Base-by-base conservation (phyloP, 805 yeast species). In the Kregervanrija pseudodelftensis region DNA sequence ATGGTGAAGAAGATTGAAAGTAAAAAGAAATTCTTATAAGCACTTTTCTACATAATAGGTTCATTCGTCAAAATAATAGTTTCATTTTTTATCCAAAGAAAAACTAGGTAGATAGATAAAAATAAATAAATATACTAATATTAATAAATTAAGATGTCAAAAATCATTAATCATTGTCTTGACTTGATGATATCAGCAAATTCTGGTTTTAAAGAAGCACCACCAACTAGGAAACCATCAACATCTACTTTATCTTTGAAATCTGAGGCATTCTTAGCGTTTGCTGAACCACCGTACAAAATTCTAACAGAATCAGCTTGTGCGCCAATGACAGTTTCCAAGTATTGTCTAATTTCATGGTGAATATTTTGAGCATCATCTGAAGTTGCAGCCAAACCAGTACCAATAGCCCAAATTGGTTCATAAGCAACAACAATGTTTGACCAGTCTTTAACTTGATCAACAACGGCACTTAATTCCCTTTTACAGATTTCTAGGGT, bases 401-500 rank as follows among this genome's bases (percentile, higher is more conserved):
- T 90, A 69, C 99, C 99, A 61, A 93, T 93, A 60, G 99, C 99
- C 99, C 99, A 93, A 57, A 93, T 96, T 60, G 99, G 99, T 76
- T 93, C 99, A 75, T 93, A 93, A 63, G 99, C 99, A 68, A 93
- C 73, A 55, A 93, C 98, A 56, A 93, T 76, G 69, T 85, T 77
- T 53, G 84, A 61, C 98, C 98, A 91, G 81, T 90, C 97, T 15
- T 54, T 46, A 52, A 88, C 82, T 50, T 82, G 74, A 65, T 80
- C 84, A 61, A 85, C 71, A 50, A 85, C 97, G 51, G 98, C 96
- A 56, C 79, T 76, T 64, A 91, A 76, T 78, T 93, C 98, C 74
- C 85, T 81, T 67, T 84, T 78, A 69, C 86, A 82, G 52, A 93
- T 95, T 30, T 80, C 78, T 59, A 91, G 77, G 60, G 99, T 91